Evolutionary conservation across 2,329 filamentous ascomycete species (phyloP).

Genomic region (Fusarium camptoceras): DNA sequence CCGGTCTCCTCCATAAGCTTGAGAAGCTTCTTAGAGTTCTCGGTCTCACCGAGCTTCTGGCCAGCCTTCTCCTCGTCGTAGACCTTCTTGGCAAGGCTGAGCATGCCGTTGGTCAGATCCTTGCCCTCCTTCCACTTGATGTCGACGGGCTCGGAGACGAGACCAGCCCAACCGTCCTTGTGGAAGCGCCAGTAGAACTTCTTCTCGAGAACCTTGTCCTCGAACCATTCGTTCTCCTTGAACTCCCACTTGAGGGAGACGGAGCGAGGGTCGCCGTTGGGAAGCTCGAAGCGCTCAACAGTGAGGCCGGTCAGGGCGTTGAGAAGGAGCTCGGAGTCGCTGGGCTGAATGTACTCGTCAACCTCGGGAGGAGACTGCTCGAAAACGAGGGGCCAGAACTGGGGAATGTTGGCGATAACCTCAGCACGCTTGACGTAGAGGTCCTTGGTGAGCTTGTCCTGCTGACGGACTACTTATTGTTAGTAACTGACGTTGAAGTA

Average conservation of each 20-base stretch:
- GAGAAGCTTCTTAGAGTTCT: conserved; percentile 63
- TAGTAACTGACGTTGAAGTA: conserved; percentile 1
- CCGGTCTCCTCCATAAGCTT: conserved; percentile 69
- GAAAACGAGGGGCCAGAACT: conserved; percentile 96
- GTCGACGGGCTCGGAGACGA: conserved; percentile 88
- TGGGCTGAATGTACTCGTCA: conserved; percentile 87
- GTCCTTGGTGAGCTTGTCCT: conserved; percentile 73
- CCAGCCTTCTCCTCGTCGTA: conserved; percentile 68
- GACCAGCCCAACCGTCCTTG: conserved; percentile 75
- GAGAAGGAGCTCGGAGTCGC: conserved; percentile 79
- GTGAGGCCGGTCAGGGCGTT: conserved; percentile 74
- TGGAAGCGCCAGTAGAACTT: conserved; percentile 86
- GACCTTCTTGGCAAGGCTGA: conserved; percentile 77
- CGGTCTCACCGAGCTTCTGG: conserved; percentile 57
- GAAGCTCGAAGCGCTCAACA: conserved; percentile 85
- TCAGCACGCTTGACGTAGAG: conserved; percentile 82
- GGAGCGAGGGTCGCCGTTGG: conserved; percentile 82
- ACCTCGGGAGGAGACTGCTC: conserved; percentile 88
- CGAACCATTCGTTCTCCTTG: conserved; percentile 83
- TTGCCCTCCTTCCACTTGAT: conserved; percentile 86
- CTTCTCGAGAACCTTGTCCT: conserved; percentile 84
- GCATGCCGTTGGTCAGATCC: conserved; percentile 85
- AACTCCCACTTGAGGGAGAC: conserved; percentile 84
- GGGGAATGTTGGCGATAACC: conserved; percentile 77
- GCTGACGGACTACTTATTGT: conserved; percentile 73